These are phyloP conservation scores for Magnolia kwangsiensis DNA, from an alignment of 164 flowering plant species.

Conservation along the genomic window DNA sequence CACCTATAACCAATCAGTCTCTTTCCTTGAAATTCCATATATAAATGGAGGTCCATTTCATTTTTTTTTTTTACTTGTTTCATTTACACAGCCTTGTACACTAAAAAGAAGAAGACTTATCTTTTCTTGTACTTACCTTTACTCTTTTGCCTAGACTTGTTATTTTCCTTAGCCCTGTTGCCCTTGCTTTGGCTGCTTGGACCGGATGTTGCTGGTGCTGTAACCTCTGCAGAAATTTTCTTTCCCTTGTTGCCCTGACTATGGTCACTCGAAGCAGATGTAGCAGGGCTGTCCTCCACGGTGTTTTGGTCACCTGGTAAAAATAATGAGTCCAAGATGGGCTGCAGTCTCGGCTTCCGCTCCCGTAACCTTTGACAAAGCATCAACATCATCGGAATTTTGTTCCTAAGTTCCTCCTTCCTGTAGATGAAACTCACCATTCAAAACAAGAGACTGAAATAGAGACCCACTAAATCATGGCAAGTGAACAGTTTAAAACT, in stretches of 20 bases:
- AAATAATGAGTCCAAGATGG: constrained; percentile 23
- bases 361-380: constrained; percentile 12
- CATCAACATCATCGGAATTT: constrained; percentile 5
- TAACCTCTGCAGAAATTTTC: background rate
- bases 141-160: background rate
- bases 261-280: background rate
- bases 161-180: constrained; percentile 1
- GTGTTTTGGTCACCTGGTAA: background rate
- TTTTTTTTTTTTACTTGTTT: background rate
- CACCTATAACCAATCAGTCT: too few species aligned
- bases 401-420: constrained; percentile 8
- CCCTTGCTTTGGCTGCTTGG: background rate
- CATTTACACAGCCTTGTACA: background rate
- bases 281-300: background rate
- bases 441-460: background rate
- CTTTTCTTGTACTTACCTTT: background rate
- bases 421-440: constrained; percentile 13
- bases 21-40: too few species aligned
- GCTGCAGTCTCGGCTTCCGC: constrained; percentile 17
- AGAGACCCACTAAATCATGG: background rate
- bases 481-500: background rate
- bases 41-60: too few species aligned
- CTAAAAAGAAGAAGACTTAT: background rate
- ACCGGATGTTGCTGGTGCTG: background rate
- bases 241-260: constrained; percentile 6